phyloP scores from a whole-genome alignment of 768 basidiomycete genomes.

The Phylloporus sp. region DNA sequence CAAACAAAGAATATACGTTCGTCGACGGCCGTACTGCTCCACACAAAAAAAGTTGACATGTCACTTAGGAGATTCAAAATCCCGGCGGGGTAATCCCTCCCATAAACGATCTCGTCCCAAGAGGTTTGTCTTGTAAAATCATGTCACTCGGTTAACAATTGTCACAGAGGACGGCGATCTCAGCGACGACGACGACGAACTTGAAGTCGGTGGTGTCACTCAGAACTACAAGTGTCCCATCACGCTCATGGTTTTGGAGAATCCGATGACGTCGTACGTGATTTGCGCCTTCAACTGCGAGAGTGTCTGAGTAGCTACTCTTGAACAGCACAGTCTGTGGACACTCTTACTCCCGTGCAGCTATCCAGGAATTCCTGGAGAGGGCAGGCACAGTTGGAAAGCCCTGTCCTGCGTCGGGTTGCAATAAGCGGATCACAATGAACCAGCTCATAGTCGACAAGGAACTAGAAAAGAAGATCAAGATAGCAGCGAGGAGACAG shows the following conservation, averaged over 20 bases:
- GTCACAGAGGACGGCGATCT: constrained; percentile 69
- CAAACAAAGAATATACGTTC: constrained; percentile 62
- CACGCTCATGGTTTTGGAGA: constrained; percentile 55
- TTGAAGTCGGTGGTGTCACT: constrained; percentile 82
- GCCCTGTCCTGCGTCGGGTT: constrained; percentile 71
- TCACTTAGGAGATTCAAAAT: constrained; percentile 57
- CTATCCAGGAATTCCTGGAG: constrained; percentile 62
- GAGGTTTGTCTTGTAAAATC: constrained; percentile 42
- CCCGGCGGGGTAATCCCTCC: constrained; percentile 71
- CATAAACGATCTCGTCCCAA: constrained; percentile 63
- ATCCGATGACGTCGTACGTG: constrained; percentile 81
- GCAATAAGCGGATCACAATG: constrained; percentile 52
- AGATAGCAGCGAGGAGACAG: constrained; percentile 50
- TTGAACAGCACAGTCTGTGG: constrained; percentile 55
- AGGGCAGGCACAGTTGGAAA: constrained; percentile 30
- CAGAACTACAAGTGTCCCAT: constrained; percentile 85
- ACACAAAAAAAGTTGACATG: constrained; percentile 5
- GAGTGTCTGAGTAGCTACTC: neutral
- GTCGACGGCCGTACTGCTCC: constrained; percentile 20
- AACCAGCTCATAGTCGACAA: constrained; percentile 49
- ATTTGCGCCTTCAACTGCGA: neutral
- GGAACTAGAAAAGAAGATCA: constrained; percentile 58
- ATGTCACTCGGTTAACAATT: neutral
- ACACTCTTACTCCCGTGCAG: constrained; percentile 75
- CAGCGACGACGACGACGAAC: constrained; percentile 81